A percentile compares a stretch with the other conserved stretches of the same genome.
These are phyloP conservation scores for Solanum chacoense DNA, from an alignment of 305 asterid species.

Conservation along the genomic window DNA sequence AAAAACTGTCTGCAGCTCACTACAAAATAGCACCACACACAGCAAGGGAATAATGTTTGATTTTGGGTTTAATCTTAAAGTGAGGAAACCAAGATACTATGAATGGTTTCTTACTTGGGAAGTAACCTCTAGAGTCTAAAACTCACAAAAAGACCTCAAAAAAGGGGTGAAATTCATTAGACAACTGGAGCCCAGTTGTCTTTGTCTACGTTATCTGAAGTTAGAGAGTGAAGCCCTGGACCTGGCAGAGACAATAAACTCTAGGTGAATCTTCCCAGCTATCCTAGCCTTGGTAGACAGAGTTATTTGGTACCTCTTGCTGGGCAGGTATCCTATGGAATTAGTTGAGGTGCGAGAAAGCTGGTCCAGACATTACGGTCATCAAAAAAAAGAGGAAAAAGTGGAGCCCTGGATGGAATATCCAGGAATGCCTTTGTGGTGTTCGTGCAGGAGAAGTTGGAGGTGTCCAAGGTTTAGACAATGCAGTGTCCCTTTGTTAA, in stretches of 20 bases:
- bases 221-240: not conserved
- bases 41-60: not conserved
- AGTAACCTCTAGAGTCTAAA: not conserved
- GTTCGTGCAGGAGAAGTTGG: not conserved
- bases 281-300: not conserved
- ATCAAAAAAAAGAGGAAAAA: not conserved
- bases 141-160: not conserved
- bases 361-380: not conserved
- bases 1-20: not conserved
- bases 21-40: not conserved
- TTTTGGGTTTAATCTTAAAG: not conserved
- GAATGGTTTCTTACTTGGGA: not conserved
- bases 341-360: not conserved
- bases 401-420: not conserved
- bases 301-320: not conserved
- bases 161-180: not conserved
- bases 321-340: not conserved
- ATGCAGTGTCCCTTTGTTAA: not conserved
- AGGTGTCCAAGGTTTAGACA: not conserved
- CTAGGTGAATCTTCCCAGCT: not conserved
- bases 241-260: not conserved
- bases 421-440: not conserved
- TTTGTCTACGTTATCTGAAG: not conserved
- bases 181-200: not conserved
- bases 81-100: not conserved